phyloP scores from a whole-genome alignment of 495 filamentous ascomycete genomes.

The Penicillium canescens region DNA sequence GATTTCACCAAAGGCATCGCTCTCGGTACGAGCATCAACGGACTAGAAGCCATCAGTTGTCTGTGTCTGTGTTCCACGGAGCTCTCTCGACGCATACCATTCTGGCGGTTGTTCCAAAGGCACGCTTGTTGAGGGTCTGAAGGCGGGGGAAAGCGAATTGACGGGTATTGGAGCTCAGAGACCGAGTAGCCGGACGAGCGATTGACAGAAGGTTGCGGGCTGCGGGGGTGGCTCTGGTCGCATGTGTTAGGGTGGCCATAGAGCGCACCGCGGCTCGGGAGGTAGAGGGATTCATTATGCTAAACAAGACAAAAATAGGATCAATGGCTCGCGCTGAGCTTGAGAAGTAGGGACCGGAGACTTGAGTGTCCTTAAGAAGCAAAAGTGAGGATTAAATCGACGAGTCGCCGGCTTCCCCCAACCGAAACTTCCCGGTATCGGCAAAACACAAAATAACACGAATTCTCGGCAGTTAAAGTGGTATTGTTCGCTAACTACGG shows the following conservation, averaged over 20 bases:
- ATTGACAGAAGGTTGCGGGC: conserved; percentile 31
- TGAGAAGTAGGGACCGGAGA: background rate
- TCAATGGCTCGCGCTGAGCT: conserved; percentile 7
- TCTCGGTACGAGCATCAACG: conserved; percentile 68
- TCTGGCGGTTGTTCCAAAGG: conserved; percentile 44
- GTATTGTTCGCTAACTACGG: conserved; percentile 18
- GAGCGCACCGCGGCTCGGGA: conserved; percentile 49
- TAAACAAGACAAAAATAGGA: conserved; percentile 13
- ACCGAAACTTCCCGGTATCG: conserved; percentile 47
- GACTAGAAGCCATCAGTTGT: conserved; percentile 33
- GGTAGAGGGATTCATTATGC: conserved; percentile 27
- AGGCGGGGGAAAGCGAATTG: conserved; percentile 41
- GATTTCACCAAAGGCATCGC: conserved; percentile 96
- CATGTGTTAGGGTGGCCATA: conserved; percentile 44
- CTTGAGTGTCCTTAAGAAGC: background rate
- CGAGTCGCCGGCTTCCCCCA: conserved; percentile 13
- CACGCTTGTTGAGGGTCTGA: conserved; percentile 42
- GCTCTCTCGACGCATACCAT: conserved; percentile 33
- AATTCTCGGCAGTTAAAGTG: conserved; percentile 1
- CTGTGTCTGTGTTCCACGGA: background rate
- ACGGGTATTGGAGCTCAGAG: conserved; percentile 40
- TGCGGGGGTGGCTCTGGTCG: conserved; percentile 42
- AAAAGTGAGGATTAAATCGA: conserved; percentile 16
- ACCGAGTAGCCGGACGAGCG: conserved; percentile 30
- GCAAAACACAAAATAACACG: conserved; percentile 19